These are phyloP conservation scores for Fusarium sp. DNA, from an alignment of 2,329 filamentous ascomycete species.

Conservation along the genomic window DNA sequence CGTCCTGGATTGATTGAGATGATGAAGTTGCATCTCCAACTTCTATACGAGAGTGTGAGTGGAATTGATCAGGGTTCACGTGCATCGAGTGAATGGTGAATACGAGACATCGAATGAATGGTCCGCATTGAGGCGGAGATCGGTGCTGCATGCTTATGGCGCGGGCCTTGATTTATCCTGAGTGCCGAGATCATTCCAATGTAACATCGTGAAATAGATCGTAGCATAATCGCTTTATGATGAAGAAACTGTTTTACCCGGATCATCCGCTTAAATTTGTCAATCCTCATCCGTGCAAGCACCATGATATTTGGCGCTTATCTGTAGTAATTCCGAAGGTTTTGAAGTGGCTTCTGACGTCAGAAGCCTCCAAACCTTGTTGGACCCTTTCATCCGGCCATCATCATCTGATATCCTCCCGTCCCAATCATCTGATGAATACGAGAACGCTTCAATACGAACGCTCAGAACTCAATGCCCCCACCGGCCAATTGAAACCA, in stretches of 20 bases:
- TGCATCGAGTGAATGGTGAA: accelerated
- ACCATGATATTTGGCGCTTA: accelerated
- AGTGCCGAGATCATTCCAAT: not conserved
- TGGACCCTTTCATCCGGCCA: not conserved
- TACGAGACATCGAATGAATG: not conserved
- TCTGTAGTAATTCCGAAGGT: not conserved
- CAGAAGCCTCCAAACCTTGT: not conserved
- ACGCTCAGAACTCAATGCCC: not conserved
- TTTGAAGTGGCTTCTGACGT: not conserved
- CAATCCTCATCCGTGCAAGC: accelerated
- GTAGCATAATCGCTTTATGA: not conserved
- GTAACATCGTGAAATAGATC: not conserved
- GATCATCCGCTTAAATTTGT: not conserved
- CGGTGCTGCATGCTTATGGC: not conserved
- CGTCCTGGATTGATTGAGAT: accelerated
- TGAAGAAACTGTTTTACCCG: too few relatives aligned
- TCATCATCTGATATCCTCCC: not conserved
- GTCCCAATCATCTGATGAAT: not conserved
- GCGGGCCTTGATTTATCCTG: not conserved
- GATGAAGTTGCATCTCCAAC: not conserved
- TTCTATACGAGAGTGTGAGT: not conserved
- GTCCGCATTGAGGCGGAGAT: not conserved
- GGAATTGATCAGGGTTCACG: not conserved
- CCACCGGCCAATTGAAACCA: not conserved
- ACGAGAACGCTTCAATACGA: not conserved